phyloP scores from a whole-genome alignment of 2,329 filamentous ascomycete genomes.

The Nemania sp. region DNA sequence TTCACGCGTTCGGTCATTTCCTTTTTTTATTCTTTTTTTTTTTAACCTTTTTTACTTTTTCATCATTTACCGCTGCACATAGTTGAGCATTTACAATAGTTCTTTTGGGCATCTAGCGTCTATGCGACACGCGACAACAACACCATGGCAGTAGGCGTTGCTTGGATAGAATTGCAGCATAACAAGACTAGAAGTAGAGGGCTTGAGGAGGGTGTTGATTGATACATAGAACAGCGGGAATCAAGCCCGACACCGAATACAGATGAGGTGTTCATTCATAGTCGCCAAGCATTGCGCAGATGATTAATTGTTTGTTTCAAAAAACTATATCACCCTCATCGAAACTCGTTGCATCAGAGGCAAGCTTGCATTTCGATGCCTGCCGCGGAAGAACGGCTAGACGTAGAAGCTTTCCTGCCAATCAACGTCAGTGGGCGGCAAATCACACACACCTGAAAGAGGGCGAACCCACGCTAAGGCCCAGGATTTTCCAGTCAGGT shows the following conservation, averaged over 20 bases:
- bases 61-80: conserved; percentile 10
- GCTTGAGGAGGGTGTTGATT: conserved; percentile 19
- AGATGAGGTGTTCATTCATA: conserved; percentile 18
- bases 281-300: conserved; percentile 8
- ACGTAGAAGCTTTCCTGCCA: conserved; percentile 7
- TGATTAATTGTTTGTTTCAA: background rate
- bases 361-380: conserved; percentile 8
- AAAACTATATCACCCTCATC: background rate
- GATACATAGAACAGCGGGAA: conserved; percentile 31
- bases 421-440: conserved; percentile 2
- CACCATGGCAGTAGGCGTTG: conserved; percentile 25
- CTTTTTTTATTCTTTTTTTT: background rate
- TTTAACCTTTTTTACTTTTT: too few species aligned
- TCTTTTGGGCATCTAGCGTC: conserved; percentile 27
- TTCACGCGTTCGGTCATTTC: background rate
- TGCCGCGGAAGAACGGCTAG: background rate
- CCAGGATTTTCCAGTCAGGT: conserved; percentile 11
- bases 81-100: conserved; percentile 25
- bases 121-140: conserved; percentile 32
- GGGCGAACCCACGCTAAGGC: background rate
- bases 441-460: background rate
- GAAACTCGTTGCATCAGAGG: conserved; percentile 1
- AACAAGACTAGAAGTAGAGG: conserved; percentile 28
- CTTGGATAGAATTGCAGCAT: conserved; percentile 30
- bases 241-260: conserved; percentile 18